Conservation (phyloP, 176 grass and related monocot genomes). For the Ampelocalamus luodianensis region DNA sequence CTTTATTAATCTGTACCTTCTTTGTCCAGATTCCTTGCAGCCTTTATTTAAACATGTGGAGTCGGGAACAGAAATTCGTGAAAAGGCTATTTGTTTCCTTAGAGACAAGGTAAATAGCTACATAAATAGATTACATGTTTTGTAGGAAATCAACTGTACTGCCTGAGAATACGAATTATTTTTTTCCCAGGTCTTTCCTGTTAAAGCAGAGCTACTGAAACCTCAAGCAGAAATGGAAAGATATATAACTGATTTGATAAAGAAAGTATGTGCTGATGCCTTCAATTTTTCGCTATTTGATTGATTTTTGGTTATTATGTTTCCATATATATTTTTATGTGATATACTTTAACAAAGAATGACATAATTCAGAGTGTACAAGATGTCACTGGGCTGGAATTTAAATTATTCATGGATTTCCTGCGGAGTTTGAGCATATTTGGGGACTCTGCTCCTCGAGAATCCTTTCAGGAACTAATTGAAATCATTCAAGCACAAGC, state of each 20-base stretch:
- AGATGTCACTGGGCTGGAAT: conserved; percentile 92
- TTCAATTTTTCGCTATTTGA: too few species aligned
- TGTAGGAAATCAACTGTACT: conserved; percentile 17
- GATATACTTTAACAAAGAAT: conserved; percentile 19
- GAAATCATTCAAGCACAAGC: conserved; percentile 99
- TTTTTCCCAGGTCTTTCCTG: conserved; percentile 79
- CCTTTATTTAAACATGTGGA: conserved; percentile 98
- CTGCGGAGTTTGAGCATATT: conserved; percentile 95
- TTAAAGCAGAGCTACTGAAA: conserved; percentile 90
- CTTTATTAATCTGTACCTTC: conserved; percentile 36
- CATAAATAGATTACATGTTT: conserved; percentile 10
- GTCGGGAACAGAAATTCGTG: conserved; percentile 86
- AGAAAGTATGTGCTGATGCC: conserved; percentile 65
- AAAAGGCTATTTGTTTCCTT: conserved; percentile 95
- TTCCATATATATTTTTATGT: conserved; percentile 33
- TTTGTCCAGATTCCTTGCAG: conserved; percentile 80
- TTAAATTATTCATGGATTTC: conserved; percentile 98
- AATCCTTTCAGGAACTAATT: conserved; percentile 91
- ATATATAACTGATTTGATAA: conserved; percentile 96
- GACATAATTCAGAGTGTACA: conserved; percentile 78
- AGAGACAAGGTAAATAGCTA: conserved; percentile 84
- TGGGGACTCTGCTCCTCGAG: conserved; percentile 77
- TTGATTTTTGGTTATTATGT: conserved; percentile 7
- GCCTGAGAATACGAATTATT: conserved; percentile 7
- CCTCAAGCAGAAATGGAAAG: conserved; percentile 97